Conservation (phyloP, 768 basidiomycete genomes). For the Xanthoconium purpureum region DNA sequence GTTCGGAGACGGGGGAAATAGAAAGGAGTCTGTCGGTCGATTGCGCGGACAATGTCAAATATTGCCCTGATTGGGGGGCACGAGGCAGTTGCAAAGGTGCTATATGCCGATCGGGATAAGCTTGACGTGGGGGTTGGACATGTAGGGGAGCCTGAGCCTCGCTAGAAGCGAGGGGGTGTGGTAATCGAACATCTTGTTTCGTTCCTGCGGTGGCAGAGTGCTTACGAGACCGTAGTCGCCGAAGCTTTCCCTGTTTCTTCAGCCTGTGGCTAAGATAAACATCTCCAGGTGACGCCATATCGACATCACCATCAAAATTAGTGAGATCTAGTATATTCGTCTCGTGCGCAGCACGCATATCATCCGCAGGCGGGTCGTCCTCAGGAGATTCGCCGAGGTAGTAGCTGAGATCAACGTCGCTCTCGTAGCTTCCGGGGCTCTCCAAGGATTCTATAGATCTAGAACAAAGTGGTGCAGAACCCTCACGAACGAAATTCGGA, state of each 20-base stretch:
- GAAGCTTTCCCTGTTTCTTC: slow-evolving; percentile 59
- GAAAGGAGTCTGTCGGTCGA: slow-evolving; percentile 23
- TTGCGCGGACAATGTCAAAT: slow-evolving; percentile 6
- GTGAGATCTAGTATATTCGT: slow-evolving; percentile 62
- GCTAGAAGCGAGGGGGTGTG: neutral
- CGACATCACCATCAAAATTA: slow-evolving; percentile 76
- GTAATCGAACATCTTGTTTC: slow-evolving; percentile 11
- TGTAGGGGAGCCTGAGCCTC: neutral
- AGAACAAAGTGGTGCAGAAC: slow-evolving; percentile 4
- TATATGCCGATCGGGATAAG: neutral
- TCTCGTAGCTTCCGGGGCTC: slow-evolving; percentile 31
- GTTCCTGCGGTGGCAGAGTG: slow-evolving; percentile 6
- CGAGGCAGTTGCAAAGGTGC: neutral
- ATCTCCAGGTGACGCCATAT: slow-evolving; percentile 56
- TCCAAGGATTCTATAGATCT: slow-evolving; percentile 28
- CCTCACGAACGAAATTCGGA: slow-evolving; percentile 25
- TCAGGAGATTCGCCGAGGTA: slow-evolving; percentile 38
- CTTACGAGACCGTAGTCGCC: slow-evolving; percentile 46
- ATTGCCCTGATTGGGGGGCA: neutral
- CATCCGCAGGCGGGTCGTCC: slow-evolving; percentile 26
- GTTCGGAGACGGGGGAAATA: slow-evolving; percentile 20
- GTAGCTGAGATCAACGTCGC: slow-evolving; percentile 42
- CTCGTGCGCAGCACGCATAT: slow-evolving; percentile 40
- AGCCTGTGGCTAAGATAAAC: slow-evolving; percentile 48
- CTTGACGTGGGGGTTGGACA: neutral